These are phyloP conservation scores for Platanthera guangdongensis DNA, from an alignment of 106 monocot genomes.

Conservation along the genomic window DNA sequence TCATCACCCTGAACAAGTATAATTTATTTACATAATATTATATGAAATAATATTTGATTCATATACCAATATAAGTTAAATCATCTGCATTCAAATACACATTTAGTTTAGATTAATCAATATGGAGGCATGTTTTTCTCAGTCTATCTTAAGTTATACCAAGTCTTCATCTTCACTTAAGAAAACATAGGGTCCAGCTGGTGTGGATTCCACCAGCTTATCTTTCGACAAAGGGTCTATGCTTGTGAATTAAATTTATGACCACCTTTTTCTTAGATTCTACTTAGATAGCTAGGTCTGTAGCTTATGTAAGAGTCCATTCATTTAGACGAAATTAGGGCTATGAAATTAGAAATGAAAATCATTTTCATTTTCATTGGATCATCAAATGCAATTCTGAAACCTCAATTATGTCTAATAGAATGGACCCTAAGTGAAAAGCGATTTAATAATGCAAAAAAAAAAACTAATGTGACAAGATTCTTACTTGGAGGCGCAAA, in stretches of 20 bases:
- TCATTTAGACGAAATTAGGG: too few species aligned
- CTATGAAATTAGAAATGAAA: too few species aligned
- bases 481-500: constrained; percentile 82
- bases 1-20: too few species aligned
- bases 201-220: neutral
- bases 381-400: too few species aligned
- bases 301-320: too few species aligned
- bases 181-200: neutral
- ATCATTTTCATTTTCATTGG: too few species aligned
- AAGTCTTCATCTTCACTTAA: neutral
- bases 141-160: neutral
- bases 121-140: neutral
- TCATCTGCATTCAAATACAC: too few species aligned
- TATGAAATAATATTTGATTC: too few species aligned
- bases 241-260: neutral
- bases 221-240: neutral
- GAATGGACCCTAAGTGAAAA: neutral
- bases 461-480: constrained; percentile 3
- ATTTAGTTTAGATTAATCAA: too few species aligned
- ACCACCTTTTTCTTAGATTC: neutral
- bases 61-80: too few species aligned
- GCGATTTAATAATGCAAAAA: neutral
- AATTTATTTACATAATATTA: too few species aligned
- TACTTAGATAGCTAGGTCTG: neutral
- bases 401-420: too few species aligned